phyloP scores from a whole-genome alignment of 805 yeast species.

The Torulaspora maleeae region DNA sequence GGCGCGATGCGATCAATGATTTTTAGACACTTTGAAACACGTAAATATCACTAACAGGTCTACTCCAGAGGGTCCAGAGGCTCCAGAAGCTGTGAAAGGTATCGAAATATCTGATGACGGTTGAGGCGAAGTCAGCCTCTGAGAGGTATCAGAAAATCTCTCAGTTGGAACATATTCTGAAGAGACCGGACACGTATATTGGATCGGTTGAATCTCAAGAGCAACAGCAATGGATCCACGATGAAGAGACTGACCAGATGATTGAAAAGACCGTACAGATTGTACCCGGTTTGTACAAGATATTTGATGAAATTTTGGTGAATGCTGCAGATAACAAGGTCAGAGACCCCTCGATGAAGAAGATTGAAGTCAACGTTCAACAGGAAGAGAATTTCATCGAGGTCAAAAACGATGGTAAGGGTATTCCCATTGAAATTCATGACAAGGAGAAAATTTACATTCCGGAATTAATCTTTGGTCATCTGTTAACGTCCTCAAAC shows the following conservation, averaged over 20 bases:
- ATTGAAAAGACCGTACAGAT: conserved; percentile 58
- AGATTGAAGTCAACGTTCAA: conserved; percentile 76
- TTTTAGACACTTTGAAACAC: not conserved
- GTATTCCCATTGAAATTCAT: conserved; percentile 93
- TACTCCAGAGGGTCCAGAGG: not conserved
- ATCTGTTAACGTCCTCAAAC: conserved; percentile 88
- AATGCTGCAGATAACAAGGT: conserved; percentile 99
- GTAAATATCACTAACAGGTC: not conserved
- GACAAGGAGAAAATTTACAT: conserved; percentile 86
- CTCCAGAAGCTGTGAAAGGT: too few species aligned
- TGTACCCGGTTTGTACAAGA: conserved; percentile 94
- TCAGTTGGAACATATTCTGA: conserved; percentile 91
- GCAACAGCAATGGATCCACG: conserved; percentile 80
- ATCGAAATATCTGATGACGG: conserved; percentile 7
- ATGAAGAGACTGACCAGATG: conserved; percentile 60
- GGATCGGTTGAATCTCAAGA: conserved; percentile 87
- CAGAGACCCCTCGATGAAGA: conserved; percentile 86
- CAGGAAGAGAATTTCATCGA: conserved; percentile 68
- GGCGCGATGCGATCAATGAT: not conserved
- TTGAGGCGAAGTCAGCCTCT: conserved; percentile 42
- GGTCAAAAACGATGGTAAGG: conserved; percentile 88
- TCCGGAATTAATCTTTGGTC: conserved; percentile 95
- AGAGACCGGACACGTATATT: conserved; percentile 96
- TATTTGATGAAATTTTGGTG: conserved; percentile 93
- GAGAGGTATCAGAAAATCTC: conserved; percentile 90